A percentile compares a stretch with the other conserved stretches of the same genome.
Conservation (phyloP, 305 asterid genomes). For the Petunia hybrid region DNA sequence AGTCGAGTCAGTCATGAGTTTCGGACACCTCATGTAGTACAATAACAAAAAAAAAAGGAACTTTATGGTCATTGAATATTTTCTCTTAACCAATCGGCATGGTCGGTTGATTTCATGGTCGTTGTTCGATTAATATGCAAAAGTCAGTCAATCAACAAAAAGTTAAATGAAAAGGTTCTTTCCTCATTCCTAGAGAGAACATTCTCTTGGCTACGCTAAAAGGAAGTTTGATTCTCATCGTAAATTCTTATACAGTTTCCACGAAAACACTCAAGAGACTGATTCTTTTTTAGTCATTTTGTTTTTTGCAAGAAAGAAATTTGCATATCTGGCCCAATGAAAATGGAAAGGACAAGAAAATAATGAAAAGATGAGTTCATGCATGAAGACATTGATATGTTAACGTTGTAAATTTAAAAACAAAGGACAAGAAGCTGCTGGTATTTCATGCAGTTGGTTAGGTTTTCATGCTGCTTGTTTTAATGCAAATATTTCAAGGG, state of each 20-base stretch:
- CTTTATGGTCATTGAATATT: slow-evolving; percentile 21
- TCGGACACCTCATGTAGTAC: no score
- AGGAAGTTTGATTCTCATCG: slow-evolving; percentile 34
- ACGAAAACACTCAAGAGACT: slow-evolving; percentile 29
- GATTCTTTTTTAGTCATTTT: neutral
- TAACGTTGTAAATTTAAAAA: slow-evolving; percentile 18
- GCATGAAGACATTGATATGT: slow-evolving; percentile 3
- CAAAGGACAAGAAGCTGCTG: slow-evolving; percentile 39
- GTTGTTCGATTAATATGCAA: slow-evolving; percentile 32
- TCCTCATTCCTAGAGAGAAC: slow-evolving; percentile 9
- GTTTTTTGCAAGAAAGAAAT: neutral
- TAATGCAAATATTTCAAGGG: slow-evolving; percentile 38
- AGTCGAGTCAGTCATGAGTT: no score
- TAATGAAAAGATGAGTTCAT: slow-evolving; percentile 27
- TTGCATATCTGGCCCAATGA: slow-evolving; percentile 31
- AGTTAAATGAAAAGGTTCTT: slow-evolving; percentile 14
- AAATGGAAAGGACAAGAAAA: slow-evolving; percentile 34
- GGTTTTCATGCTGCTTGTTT: slow-evolving; percentile 48
- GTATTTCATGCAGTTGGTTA: slow-evolving; percentile 40
- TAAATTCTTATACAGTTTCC: slow-evolving; percentile 14
- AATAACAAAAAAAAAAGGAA: no score
- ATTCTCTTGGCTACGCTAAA: slow-evolving; percentile 26
- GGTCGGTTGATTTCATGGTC: slow-evolving; percentile 46
- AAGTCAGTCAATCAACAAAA: slow-evolving; percentile 13
- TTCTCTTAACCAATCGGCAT: neutral